Conservation (phyloP, 345 rosid genomes). For the Linum usitatissimum region DNA sequence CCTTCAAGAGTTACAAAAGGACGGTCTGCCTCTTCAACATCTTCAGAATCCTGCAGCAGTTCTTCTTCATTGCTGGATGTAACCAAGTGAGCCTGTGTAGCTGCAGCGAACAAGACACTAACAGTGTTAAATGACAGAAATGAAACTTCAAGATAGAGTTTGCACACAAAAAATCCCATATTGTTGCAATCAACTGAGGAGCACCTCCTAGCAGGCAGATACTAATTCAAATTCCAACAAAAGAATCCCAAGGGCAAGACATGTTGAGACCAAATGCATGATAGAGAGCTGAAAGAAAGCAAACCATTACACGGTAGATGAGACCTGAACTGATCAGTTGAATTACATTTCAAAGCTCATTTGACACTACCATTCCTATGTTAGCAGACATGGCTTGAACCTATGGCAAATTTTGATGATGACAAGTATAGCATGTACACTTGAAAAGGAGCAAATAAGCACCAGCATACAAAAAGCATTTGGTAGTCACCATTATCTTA, state of each 20-base stretch:
- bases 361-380: too few relatives aligned
- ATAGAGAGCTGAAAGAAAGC: too few relatives aligned
- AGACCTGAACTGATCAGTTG: too few relatives aligned
- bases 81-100: slow-evolving; percentile 25
- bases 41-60: slow-evolving; percentile 42
- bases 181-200: neutral
- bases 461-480: neutral
- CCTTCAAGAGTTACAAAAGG: slow-evolving; percentile 64
- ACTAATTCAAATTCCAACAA: neutral
- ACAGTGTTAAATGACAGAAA: slow-evolving; percentile 4
- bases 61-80: slow-evolving; percentile 50
- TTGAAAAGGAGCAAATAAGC: slow-evolving; percentile 4
- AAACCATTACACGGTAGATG: too few relatives aligned
- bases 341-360: too few relatives aligned
- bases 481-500: neutral
- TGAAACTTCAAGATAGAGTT: slow-evolving; percentile 7
- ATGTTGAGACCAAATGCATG: neutral
- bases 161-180: neutral
- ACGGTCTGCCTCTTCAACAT: slow-evolving; percentile 27
- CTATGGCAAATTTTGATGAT: neutral
- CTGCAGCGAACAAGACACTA: slow-evolving; percentile 26
- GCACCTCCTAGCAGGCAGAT: neutral
- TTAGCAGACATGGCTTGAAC: neutral
- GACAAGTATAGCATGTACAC: neutral
- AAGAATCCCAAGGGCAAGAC: neutral